phyloP scores from a whole-genome alignment of 345 rosid species.

The Syzygium aromaticum region DNA sequence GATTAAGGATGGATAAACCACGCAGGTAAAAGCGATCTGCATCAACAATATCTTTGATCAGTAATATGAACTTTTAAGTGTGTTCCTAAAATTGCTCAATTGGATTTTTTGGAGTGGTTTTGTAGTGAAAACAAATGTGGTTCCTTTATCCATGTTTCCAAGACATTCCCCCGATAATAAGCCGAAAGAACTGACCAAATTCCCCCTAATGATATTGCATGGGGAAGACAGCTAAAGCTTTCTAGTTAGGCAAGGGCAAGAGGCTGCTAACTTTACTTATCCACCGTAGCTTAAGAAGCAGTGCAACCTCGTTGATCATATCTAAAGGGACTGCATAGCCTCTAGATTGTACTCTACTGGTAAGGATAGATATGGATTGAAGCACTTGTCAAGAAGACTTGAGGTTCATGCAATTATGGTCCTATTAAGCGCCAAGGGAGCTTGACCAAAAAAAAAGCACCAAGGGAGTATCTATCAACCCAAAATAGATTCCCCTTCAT shows the following conservation, averaged over 20 bases:
- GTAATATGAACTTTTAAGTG: background rate
- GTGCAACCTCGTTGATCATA: background rate
- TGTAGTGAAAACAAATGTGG: background rate
- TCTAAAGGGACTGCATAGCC: background rate
- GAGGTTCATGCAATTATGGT: background rate
- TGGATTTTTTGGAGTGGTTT: background rate
- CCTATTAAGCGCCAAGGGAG: background rate
- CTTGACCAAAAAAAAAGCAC: background rate
- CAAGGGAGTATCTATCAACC: background rate
- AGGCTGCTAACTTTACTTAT: background rate
- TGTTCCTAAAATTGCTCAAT: background rate
- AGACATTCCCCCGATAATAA: background rate
- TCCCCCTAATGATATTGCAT: background rate
- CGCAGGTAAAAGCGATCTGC: conserved; percentile 87
- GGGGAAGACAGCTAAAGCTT: background rate
- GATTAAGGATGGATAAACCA: conserved; percentile 91
- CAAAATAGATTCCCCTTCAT: background rate
- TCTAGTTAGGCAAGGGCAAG: background rate
- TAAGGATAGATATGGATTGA: background rate
- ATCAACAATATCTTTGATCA: background rate
- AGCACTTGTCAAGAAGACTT: background rate
- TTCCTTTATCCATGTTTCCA: background rate
- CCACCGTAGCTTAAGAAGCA: background rate
- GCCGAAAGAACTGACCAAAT: background rate
- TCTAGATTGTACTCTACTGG: background rate